A percentile compares a stretch with the other conserved stretches of the same genome.
phyloP scores from a whole-genome alignment of 148 eudicot genomes.

The Dianthus caryophyllus region DNA sequence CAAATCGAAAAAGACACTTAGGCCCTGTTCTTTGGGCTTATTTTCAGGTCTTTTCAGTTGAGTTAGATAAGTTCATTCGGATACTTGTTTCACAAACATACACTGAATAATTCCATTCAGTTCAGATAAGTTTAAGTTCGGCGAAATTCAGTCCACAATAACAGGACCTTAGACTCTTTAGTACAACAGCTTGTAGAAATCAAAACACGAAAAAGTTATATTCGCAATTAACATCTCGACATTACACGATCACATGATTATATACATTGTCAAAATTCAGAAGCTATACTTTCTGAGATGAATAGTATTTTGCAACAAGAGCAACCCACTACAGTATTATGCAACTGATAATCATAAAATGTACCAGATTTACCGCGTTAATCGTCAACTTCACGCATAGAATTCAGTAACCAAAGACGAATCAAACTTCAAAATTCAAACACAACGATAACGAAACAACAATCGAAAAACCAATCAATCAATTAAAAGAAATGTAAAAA shows the following conservation, averaged over 20 bases:
- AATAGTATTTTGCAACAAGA: background rate
- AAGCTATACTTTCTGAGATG: background rate
- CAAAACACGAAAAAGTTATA: background rate
- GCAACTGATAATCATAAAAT: background rate
- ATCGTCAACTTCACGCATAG: background rate
- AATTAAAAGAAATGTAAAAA: background rate
- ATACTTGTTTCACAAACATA: too few relatives aligned
- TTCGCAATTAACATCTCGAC: background rate
- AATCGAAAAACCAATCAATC: background rate
- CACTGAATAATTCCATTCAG: too few relatives aligned
- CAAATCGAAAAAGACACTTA: background rate
- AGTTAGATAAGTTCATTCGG: too few relatives aligned
- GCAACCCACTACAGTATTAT: background rate
- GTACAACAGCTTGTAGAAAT: background rate
- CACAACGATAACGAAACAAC: background rate
- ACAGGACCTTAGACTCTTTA: background rate
- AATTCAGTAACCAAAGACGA: background rate
- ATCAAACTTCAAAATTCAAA: background rate
- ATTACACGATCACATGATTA: background rate
- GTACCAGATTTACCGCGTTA: background rate
- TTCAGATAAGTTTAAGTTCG: too few relatives aligned
- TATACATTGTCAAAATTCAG: background rate
- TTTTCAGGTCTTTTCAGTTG: too few relatives aligned
- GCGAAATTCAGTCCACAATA: too few relatives aligned
- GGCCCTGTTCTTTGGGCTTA: too few relatives aligned